Evolutionary conservation across 2,329 filamentous ascomycete species (phyloP), one percentile per base, ranked within the genome.

Genomic region (Pseudopyrenochaeta lycopersici): DNA sequence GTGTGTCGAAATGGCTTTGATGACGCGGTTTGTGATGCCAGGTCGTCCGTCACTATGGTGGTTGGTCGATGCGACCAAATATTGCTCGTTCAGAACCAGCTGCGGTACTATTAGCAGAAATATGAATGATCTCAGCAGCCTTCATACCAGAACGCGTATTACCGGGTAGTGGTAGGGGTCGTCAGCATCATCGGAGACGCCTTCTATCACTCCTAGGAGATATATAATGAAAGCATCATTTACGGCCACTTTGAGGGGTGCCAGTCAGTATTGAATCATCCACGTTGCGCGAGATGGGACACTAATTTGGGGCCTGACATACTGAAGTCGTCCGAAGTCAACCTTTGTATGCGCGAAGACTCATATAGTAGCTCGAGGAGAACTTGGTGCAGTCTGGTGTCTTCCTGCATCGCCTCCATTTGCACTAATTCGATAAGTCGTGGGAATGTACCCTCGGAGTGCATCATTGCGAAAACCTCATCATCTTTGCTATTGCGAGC

Each of bases 81-180:
- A 99, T 77, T 99, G 95, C 76, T 99, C 95, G 76, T 99, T 99
- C 61, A 99, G 79, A 23, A 98, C 93, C 66, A 99, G 85, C 91
- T 96, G 62, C 46, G 30, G 15, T 15, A 48, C 21, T 38, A 48
- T 58, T 33, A 62, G 46, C 14, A 42, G 20, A 11, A 2, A 1
- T 4, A 3, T 7, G 18, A 39, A n/a, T 20, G 46, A 9, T 17
- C 7, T 2, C 14, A 17, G 18, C 15, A 40, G n/a, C 20, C 15
- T 12, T 80, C 88, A 74, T 78, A 96, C 92, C 78, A 99, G 76
- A 44, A 98, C 93, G 60, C 93, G 87, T 70, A 99, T 97, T 40
- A 97, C 89, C 5, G 92, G 90, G 73, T 97, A 98, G 74, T 98
- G 94, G 74, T 97, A 99, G 1, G 94, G 94, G 74, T 98, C 95